These are phyloP conservation scores for Knufia fluminis DNA, from an alignment of 2,329 filamentous ascomycete species.

Conservation along the genomic window DNA sequence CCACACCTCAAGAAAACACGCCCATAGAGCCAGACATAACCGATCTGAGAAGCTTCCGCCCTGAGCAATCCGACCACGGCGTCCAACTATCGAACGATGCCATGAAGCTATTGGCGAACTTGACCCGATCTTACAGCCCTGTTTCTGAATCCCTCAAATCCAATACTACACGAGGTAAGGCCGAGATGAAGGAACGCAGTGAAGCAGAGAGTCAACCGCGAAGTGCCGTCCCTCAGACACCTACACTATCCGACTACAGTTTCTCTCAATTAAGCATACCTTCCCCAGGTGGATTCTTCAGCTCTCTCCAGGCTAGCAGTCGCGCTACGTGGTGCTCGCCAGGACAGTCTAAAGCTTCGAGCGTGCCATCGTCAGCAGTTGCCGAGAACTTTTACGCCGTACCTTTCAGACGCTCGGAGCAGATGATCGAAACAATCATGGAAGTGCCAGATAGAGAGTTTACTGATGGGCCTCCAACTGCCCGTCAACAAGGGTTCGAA, in stretches of 20 bases:
- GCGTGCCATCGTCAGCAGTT: conserved; percentile 70
- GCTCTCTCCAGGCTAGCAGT: conserved; percentile 64
- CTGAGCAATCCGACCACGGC: conserved; percentile 38
- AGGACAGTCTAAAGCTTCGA: conserved; percentile 39
- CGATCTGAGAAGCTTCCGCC: conserved; percentile 8
- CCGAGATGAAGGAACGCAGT: conserved; percentile 55
- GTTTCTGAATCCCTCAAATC: conserved; percentile 34
- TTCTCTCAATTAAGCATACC: conserved; percentile 79
- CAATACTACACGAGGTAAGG: conserved; percentile 18
- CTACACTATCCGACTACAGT: conserved; percentile 54
- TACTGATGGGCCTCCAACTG: conserved; percentile 58
- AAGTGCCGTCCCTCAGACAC: conserved; percentile 37
- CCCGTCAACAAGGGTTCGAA: conserved; percentile 32
- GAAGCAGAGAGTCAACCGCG: conserved; percentile 39
- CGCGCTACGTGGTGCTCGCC: conserved; percentile 65
- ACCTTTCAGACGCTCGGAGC: conserved; percentile 51
- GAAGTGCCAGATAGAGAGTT: conserved; percentile 43
- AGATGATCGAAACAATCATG: conserved; percentile 58
- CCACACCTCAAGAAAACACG: conserved; percentile 19
- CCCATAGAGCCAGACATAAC: conserved; percentile 19
- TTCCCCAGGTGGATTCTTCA: conserved; percentile 87
- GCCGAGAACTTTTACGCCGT: conserved; percentile 84
- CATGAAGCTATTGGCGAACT: conserved; percentile 67
- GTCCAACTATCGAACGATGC: conserved; percentile 71
- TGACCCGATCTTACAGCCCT: conserved; percentile 46